A percentile compares a stretch with the other conserved stretches of the same genome.
These are phyloP conservation scores for Naganishia liquefaciens DNA, from an alignment of 1,284 basidiomycete genomes.

Conservation along the genomic window DNA sequence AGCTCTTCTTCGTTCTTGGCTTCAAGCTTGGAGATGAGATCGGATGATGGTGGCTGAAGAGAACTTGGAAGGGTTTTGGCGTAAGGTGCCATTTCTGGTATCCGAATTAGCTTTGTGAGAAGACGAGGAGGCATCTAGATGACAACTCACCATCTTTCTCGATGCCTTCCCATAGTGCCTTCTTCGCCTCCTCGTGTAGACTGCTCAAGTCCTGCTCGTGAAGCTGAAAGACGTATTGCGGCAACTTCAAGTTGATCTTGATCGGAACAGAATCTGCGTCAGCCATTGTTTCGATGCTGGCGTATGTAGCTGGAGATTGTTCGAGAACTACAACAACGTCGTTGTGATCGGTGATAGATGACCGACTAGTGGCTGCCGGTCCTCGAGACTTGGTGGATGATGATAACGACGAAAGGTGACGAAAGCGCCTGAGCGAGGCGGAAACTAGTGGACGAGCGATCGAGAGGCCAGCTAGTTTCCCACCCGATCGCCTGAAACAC, in stretches of 20 bases:
- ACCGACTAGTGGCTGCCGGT: no score
- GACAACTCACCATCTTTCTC: constrained; percentile 72
- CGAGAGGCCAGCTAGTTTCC: not conserved
- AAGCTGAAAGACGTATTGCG: constrained; percentile 75
- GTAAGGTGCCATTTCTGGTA: constrained; percentile 78
- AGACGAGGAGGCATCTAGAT: not conserved
- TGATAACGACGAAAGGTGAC: constrained; percentile 10
- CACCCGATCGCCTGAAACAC: constrained; percentile 18
- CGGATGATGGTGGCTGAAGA: constrained; percentile 57
- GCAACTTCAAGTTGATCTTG: constrained; percentile 78
- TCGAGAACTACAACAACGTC: not conserved
- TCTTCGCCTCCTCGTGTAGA: constrained; percentile 68
- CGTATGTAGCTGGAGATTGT: not conserved
- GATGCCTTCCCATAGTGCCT: constrained; percentile 71
- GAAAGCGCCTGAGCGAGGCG: constrained; percentile 16
- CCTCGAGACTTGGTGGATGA: not conserved
- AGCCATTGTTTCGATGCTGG: constrained; percentile 60
- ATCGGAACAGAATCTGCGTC: constrained; percentile 70
- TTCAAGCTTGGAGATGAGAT: constrained; percentile 69
- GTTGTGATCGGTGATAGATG: no score
- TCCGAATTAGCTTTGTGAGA: not conserved
- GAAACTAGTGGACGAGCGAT: constrained; percentile 4
- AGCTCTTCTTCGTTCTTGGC: constrained; percentile 75
- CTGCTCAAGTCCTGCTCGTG: constrained; percentile 63
- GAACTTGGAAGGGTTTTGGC: constrained; percentile 49